Percentiles rank a stretch among this genome's conserved stretches.
Evolutionary conservation across 2,329 filamentous ascomycete species (phyloP).

Genomic region (Xylaria arbuscula): DNA sequence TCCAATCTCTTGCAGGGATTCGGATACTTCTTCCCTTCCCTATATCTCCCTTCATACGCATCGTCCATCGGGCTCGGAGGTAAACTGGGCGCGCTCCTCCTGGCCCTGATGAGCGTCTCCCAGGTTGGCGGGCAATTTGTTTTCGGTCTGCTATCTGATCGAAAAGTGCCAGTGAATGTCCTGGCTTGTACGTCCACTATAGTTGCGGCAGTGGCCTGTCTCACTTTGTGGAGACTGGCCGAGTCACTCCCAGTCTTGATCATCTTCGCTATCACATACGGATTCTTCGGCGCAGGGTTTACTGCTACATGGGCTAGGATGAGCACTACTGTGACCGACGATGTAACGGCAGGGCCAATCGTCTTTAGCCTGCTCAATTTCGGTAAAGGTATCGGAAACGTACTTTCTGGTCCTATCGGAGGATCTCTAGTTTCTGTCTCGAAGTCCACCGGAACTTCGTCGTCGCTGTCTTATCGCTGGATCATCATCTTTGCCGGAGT

Average conservation of each 20-base stretch:
- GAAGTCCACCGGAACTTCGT: constrained; percentile 19
- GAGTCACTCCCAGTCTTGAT: constrained; percentile 57
- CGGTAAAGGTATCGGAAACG: constrained; percentile 38
- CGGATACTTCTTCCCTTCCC: constrained; percentile 66
- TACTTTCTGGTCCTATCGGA: constrained; percentile 38
- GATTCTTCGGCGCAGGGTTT: constrained; percentile 66
- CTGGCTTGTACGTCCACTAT: constrained; percentile 58
- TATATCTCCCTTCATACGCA: constrained; percentile 62
- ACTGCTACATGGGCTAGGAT: constrained; percentile 59
- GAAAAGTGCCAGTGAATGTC: constrained; percentile 53
- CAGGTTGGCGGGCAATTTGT: constrained; percentile 62
- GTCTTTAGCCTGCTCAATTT: constrained; percentile 37
- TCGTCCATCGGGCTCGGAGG: constrained; percentile 52
- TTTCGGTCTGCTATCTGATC: constrained; percentile 63
- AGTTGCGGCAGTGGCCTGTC: constrained; percentile 58
- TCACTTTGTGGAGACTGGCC: constrained; percentile 65
- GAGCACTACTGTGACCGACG: constrained; percentile 35
- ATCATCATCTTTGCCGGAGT: constrained; percentile 38
- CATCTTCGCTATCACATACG: constrained; percentile 63
- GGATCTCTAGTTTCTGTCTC: constrained; percentile 35
- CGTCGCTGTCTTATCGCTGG: constrained; percentile 32
- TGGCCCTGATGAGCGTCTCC: constrained; percentile 62
- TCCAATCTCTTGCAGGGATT: constrained; percentile 62
- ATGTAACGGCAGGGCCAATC: constrained; percentile 32
- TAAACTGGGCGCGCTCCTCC: constrained; percentile 56